These are phyloP conservation scores for maize (Zea mays) DNA, from an alignment of 176 grass and related monocot genomes.

Conservation along the genomic window DNA sequence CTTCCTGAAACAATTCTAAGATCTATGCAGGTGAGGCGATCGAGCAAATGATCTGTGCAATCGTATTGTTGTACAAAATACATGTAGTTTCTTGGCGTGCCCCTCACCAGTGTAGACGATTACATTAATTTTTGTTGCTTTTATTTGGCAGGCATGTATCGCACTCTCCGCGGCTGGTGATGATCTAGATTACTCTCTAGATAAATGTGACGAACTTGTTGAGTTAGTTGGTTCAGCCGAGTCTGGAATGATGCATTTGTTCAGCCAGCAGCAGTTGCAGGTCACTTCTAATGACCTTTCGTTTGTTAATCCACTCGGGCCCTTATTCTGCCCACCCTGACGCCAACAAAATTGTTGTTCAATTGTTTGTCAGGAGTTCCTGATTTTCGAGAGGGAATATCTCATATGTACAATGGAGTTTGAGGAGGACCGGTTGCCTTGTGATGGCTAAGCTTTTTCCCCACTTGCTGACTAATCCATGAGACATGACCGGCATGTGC, in stretches of 20 bases:
- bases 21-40: slow-evolving; percentile 95
- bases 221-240: slow-evolving; percentile 86
- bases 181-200: no score
- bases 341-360: background rate
- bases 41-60: background rate
- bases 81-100: background rate
- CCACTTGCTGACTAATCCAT: background rate
- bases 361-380: slow-evolving; percentile 67
- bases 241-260: slow-evolving; percentile 78
- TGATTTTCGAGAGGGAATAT: slow-evolving; percentile 80
- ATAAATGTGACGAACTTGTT: slow-evolving; percentile 61
- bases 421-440: slow-evolving; percentile 58
- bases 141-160: slow-evolving; percentile 65
- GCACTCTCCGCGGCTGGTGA: slow-evolving; percentile 68
- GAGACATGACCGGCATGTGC: background rate
- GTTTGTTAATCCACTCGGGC: background rate
- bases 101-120: background rate
- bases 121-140: slow-evolving; percentile 12
- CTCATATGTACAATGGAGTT: slow-evolving; percentile 74
- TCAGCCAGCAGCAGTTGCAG: slow-evolving; percentile 95
- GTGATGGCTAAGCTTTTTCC: slow-evolving; percentile 32
- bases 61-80: slow-evolving; percentile 10
- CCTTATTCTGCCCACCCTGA: background rate
- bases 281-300: slow-evolving; percentile 42
- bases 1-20: slow-evolving; percentile 88